These are phyloP conservation scores for Alternaria brassicicola DNA, from an alignment of 2,329 filamentous ascomycete genomes.

Conservation along the genomic window DNA sequence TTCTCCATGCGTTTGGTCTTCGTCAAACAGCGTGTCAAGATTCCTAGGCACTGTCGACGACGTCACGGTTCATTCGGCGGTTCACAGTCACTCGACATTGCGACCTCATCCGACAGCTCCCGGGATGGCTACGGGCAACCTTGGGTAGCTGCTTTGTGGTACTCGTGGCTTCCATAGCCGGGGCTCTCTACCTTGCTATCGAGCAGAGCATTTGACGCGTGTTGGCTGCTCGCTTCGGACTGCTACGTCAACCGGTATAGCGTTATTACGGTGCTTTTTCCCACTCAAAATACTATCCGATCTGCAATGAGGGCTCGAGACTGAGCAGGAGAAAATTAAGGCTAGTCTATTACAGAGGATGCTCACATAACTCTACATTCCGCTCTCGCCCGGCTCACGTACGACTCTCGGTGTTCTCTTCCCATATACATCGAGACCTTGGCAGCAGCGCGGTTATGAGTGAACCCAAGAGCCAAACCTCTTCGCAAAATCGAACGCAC, in stretches of 20 bases:
- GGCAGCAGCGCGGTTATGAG: background rate
- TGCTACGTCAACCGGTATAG: conserved; percentile 3
- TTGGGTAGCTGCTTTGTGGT: conserved; percentile 20
- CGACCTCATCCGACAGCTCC: conserved; percentile 27
- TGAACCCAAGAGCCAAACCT: background rate
- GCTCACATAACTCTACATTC: background rate
- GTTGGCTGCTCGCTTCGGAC: conserved; percentile 22
- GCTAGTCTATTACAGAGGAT: background rate
- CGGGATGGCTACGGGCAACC: conserved; percentile 28
- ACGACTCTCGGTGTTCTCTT: background rate
- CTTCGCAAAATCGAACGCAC: conserved; percentile 2
- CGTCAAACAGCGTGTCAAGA: conserved; percentile 26
- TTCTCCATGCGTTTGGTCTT: conserved; percentile 31
- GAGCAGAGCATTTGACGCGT: conserved; percentile 15
- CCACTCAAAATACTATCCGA: conserved; percentile 5
- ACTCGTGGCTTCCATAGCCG: conserved; percentile 23
- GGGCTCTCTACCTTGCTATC: conserved; percentile 22
- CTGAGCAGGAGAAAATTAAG: conserved; percentile 6
- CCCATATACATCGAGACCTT: background rate
- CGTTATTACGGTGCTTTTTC: conserved; percentile 12
- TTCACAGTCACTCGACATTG: conserved; percentile 34
- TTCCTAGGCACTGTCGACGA: conserved; percentile 23
- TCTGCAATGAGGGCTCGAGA: conserved; percentile 9
- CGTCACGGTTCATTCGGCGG: conserved; percentile 35
- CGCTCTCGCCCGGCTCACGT: background rate